These are phyloP conservation scores for Diversispora eburnea DNA, from an alignment of 192 early-diverging fungal species.

Conservation along the genomic window DNA sequence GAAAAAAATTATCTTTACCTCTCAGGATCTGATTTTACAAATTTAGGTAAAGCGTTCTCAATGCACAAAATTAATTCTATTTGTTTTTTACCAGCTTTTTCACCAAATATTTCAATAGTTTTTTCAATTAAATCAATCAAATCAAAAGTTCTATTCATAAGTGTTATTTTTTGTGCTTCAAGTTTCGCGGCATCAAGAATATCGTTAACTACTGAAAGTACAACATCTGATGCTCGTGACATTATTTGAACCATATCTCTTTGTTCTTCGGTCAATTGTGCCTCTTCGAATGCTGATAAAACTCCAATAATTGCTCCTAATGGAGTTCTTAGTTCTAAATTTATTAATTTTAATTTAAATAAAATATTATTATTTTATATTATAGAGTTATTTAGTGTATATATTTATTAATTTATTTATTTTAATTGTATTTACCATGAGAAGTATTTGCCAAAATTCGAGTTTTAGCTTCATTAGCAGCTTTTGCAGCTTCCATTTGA, in stretches of 20 bases:
- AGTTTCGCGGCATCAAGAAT: conserved; percentile 42
- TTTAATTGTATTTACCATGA: conserved; percentile 30
- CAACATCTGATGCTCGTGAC: conserved; percentile 44
- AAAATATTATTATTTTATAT: neutral
- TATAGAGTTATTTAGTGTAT: neutral
- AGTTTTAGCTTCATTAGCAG: conserved; percentile 43
- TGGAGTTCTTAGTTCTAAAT: conserved; percentile 31
- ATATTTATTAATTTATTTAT: neutral
- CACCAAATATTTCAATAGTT: conserved; percentile 41
- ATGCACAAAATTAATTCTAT: conserved; percentile 41
- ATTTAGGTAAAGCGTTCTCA: conserved; percentile 48
- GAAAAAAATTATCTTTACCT: conserved; percentile 8
- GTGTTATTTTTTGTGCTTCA: conserved; percentile 40
- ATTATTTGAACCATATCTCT: conserved; percentile 46
- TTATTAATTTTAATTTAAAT: neutral
- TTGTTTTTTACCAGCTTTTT: conserved; percentile 37
- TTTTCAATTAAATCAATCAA: conserved; percentile 42
- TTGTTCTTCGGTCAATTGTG: conserved; percentile 39
- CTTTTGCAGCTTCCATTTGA: conserved; percentile 41
- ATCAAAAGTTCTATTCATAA: conserved; percentile 47
- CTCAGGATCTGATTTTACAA: conserved; percentile 33
- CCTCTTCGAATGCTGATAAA: conserved; percentile 42
- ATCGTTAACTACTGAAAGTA: conserved; percentile 42
- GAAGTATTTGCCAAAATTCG: conserved; percentile 47
- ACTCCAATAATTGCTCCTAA: conserved; percentile 45